Percentiles rank a stretch among this genome's conserved stretches.
Conservation (phyloP, 805 yeast species). For the Jamesozyma spencerorum region DNA sequence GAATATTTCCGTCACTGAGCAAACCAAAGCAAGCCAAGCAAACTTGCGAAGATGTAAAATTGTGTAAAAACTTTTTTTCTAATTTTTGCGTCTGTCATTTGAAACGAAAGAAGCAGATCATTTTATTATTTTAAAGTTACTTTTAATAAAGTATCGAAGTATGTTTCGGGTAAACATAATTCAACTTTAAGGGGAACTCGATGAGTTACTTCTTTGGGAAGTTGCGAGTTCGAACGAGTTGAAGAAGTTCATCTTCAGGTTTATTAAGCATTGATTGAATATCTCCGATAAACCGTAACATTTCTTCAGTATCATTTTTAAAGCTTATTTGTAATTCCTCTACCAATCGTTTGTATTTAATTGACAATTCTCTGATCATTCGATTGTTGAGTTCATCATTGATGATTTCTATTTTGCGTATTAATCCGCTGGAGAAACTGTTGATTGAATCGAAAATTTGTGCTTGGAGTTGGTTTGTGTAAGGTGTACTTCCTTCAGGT, state of each 20-base stretch:
- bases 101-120: constrained; percentile 1
- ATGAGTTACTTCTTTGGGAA: background rate
- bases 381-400: constrained; percentile 32
- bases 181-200: too few species aligned
- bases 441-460: constrained; percentile 31
- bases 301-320: constrained; percentile 32
- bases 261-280: constrained; percentile 30
- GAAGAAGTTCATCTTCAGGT: constrained; percentile 29
- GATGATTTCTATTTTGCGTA: constrained; percentile 29
- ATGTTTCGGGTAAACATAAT: too few species aligned
- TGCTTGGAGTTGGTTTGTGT: constrained; percentile 31
- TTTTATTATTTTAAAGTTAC: too few species aligned
- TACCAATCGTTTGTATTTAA: constrained; percentile 29
- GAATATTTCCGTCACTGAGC: background rate
- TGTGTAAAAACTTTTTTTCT: constrained; percentile 1
- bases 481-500: constrained; percentile 9
- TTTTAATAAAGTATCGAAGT: too few species aligned
- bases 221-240: background rate
- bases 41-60: background rate
- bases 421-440: constrained; percentile 29
- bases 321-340: constrained; percentile 28
- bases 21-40: background rate
- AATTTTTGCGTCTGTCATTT: constrained; percentile 6
- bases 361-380: constrained; percentile 28
- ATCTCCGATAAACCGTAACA: constrained; percentile 29